A percentile compares a stretch with the other conserved stretches of the same genome.
phyloP scores from a whole-genome alignment of 208 protist species.

The Wallacemonas sp. region DNA sequence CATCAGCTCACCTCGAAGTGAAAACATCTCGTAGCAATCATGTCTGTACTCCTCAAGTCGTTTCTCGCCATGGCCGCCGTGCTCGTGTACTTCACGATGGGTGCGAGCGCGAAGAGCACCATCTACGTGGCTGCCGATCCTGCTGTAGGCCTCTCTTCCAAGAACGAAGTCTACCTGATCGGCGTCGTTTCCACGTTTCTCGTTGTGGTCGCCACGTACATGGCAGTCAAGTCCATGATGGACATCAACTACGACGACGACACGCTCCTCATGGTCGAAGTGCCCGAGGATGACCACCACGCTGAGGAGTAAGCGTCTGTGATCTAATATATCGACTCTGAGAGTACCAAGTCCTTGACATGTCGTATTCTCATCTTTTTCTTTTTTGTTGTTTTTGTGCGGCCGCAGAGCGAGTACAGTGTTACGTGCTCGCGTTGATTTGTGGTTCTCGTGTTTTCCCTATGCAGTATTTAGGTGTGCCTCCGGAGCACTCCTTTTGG shows the following conservation, averaged over 20 bases:
- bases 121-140: constrained; percentile 53
- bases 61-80: not conserved
- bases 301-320: constrained; percentile 35
- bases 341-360: too few relatives aligned
- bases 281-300: constrained; percentile 55
- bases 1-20: too few relatives aligned
- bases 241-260: constrained; percentile 85
- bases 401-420: not conserved
- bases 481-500: too few relatives aligned
- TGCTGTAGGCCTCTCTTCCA: constrained; percentile 34
- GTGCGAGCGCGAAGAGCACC: constrained; percentile 10
- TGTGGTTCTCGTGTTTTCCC: too few relatives aligned
- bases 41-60: constrained; percentile 7
- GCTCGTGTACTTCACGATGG: not conserved
- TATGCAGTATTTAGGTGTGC: too few relatives aligned
- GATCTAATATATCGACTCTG: too few relatives aligned
- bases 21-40: not conserved
- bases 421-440: too few relatives aligned
- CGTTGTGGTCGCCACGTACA: constrained; percentile 48
- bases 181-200: constrained; percentile 66
- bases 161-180: constrained; percentile 78
- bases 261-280: constrained; percentile 88
- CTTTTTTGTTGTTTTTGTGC: constrained; percentile 8
- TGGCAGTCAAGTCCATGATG: constrained; percentile 70
- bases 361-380: constrained; percentile 9